Percentiles rank a stretch among this genome's conserved stretches.
phyloP scores from a whole-genome alignment of 768 basidiomycete genomes.

The Rhodotorula diobovata region DNA sequence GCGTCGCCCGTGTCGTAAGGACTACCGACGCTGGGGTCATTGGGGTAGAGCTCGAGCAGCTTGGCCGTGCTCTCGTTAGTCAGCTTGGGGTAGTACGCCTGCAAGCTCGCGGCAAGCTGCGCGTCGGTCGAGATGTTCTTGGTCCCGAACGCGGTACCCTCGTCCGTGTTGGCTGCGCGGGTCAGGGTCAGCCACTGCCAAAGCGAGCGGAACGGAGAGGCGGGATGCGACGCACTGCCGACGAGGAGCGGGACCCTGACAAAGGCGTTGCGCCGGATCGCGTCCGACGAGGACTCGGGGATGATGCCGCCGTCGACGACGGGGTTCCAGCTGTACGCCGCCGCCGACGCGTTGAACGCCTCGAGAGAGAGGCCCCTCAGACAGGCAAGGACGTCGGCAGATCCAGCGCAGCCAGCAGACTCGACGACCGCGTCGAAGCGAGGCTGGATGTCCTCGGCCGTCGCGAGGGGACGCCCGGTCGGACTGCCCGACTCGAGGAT shows the following conservation, averaged over 20 bases:
- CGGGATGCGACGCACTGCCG: constrained; percentile 7
- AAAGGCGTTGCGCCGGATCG: constrained; percentile 10
- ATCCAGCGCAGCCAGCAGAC: constrained; percentile 14
- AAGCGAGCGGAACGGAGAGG: too few relatives aligned
- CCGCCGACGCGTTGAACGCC: constrained; percentile 26
- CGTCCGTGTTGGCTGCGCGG: constrained; percentile 27
- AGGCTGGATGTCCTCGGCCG: not conserved
- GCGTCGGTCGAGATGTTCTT: constrained; percentile 14
- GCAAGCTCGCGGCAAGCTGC: constrained; percentile 11
- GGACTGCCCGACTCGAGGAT: constrained; percentile 30
- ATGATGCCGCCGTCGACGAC: constrained; percentile 32
- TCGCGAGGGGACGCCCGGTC: not conserved
- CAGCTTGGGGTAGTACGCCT: not conserved
- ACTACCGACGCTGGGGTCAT: constrained; percentile 32
- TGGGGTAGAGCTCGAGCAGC: constrained; percentile 30
- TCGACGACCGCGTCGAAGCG: constrained; percentile 16
- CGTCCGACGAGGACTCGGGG: not conserved
- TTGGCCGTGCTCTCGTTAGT: constrained; percentile 7
- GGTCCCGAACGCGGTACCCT: constrained; percentile 21
- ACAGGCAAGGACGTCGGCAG: constrained; percentile 26
- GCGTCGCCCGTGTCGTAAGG: constrained; percentile 40
- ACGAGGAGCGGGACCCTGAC: constrained; percentile 35
- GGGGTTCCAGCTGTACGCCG: constrained; percentile 14
- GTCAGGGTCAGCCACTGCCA: too few relatives aligned
- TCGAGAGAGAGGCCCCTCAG: constrained; percentile 27